A percentile compares a stretch with the other conserved stretches of the same genome.
Evolutionary conservation across 176 grass and related monocot genomes (phyloP).

Genomic region (Phoenix dactylifera): DNA sequence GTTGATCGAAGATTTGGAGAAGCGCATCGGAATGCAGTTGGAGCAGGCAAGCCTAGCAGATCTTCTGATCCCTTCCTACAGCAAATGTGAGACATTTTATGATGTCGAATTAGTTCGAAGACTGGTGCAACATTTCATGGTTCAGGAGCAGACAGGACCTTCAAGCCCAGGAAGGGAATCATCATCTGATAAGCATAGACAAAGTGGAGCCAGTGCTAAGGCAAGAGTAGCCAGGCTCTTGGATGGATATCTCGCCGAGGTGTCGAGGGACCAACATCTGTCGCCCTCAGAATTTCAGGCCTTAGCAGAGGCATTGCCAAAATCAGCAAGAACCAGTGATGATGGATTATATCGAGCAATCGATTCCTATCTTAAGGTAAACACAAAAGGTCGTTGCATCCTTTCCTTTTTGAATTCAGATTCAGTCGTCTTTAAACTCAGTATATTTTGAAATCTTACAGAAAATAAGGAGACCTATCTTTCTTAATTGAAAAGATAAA

Average conservation of each 20-base stretch:
- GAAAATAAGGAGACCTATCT: too few species aligned
- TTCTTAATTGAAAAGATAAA: too few species aligned
- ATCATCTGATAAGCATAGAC: slow-evolving; percentile 13
- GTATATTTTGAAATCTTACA: too few species aligned
- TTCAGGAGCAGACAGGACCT: slow-evolving; percentile 73
- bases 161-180: slow-evolving; percentile 38
- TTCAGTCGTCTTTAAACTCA: too few species aligned
- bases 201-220: slow-evolving; percentile 48
- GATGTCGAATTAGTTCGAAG: slow-evolving; percentile 87
- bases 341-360: slow-evolving; percentile 90
- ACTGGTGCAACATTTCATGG: slow-evolving; percentile 80
- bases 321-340: slow-evolving; percentile 69
- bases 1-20: slow-evolving; percentile 88
- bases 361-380: slow-evolving; percentile 96
- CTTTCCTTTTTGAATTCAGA: too few species aligned
- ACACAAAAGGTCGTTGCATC: too few species aligned
- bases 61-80: slow-evolving; percentile 67
- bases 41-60: slow-evolving; percentile 62
- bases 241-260: slow-evolving; percentile 95
- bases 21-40: slow-evolving; percentile 93
- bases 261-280: slow-evolving; percentile 75
- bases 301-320: slow-evolving; percentile 76
- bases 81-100: slow-evolving; percentile 62
- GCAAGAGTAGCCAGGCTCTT: slow-evolving; percentile 64
- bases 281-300: slow-evolving; percentile 95